Conservation (phyloP, 2,329 filamentous ascomycete species). For the Alternaria alternata region DNA sequence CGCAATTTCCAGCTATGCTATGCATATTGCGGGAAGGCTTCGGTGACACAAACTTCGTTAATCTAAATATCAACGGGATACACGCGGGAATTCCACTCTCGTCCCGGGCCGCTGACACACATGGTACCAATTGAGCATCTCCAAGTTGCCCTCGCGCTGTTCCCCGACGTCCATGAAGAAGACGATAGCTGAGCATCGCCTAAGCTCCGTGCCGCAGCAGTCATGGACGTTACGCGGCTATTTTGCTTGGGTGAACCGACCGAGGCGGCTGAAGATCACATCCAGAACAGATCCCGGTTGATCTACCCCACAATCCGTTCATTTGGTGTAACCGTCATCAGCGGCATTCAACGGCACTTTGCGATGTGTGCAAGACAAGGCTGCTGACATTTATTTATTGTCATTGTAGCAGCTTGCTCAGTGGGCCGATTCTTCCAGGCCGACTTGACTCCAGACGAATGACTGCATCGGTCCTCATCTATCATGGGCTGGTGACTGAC, state of each 20-base stretch:
- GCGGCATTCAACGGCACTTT: conserved; percentile 28
- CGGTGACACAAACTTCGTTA: conserved; percentile 44
- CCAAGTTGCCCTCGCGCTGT: conserved; percentile 26
- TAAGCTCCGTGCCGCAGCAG: conserved; percentile 17
- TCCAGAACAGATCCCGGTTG: conserved; percentile 16
- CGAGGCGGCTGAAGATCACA: conserved; percentile 30
- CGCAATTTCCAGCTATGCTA: conserved; percentile 32
- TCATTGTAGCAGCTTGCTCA: conserved; percentile 5
- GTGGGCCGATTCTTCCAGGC: conserved; percentile 14
- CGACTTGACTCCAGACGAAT: conserved; percentile 20
- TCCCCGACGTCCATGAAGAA: conserved; percentile 16
- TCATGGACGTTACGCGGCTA: conserved; percentile 26
- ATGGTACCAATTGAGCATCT: conserved; percentile 29
- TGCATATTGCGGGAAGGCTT: conserved; percentile 31
- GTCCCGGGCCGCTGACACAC: conserved; percentile 48
- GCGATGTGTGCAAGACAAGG: conserved; percentile 24
- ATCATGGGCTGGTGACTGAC: conserved; percentile 34
- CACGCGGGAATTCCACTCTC: conserved; percentile 38
- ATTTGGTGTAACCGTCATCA: conserved; percentile 27
- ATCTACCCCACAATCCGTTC: conserved; percentile 38
- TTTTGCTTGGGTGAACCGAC: conserved; percentile 31
- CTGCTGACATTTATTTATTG: conserved; percentile 18
- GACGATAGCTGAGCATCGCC: conserved; percentile 18
- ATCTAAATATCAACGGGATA: conserved; percentile 39
- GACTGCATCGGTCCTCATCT: conserved; percentile 34